Evolutionary conservation across 73 alveolate species (phyloP).

Genomic region (Symbiodinium pilosum): DNA sequence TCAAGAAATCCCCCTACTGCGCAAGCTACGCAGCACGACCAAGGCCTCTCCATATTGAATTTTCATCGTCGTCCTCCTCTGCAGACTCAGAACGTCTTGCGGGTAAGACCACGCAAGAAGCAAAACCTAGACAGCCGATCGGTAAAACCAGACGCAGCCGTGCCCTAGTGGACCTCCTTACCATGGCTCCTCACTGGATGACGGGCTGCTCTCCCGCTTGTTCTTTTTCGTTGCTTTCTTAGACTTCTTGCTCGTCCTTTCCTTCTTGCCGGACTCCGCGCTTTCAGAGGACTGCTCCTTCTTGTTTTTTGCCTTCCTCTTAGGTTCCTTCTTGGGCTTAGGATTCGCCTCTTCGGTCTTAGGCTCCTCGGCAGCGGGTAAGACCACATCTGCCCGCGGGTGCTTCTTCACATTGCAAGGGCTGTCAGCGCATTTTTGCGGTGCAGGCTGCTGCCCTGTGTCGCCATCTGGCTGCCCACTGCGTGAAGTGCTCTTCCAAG

Average conservation of each 20-base stretch:
- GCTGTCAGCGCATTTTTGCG: not conserved
- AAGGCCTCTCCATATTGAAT: no score
- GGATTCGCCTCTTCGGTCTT: not conserved
- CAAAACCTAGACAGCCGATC: not conserved
- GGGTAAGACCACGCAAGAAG: not conserved
- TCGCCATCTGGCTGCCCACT: not conserved
- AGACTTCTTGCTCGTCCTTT: not conserved
- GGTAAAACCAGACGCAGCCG: not conserved
- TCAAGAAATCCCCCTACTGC: no score
- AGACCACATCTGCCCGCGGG: not conserved
- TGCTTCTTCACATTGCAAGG: not conserved
- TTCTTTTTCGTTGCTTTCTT: not conserved
- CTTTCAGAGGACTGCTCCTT: not conserved
- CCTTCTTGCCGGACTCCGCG: not conserved
- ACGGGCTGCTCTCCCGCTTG: not conserved
- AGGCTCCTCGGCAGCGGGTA: not conserved
- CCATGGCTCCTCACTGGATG: not conserved
- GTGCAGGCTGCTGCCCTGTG: not conserved
- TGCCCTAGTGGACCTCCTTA: not conserved
- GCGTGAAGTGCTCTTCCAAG: conserved; percentile 14
- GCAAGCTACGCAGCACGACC: no score
- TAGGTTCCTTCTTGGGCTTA: no score
- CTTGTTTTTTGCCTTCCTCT: not conserved
- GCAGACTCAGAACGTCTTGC: not conserved
- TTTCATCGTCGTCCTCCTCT: no score